These are phyloP conservation scores for Ganoderma sinense DNA, from an alignment of 1,284 basidiomycete genomes.

Conservation along the genomic window DNA sequence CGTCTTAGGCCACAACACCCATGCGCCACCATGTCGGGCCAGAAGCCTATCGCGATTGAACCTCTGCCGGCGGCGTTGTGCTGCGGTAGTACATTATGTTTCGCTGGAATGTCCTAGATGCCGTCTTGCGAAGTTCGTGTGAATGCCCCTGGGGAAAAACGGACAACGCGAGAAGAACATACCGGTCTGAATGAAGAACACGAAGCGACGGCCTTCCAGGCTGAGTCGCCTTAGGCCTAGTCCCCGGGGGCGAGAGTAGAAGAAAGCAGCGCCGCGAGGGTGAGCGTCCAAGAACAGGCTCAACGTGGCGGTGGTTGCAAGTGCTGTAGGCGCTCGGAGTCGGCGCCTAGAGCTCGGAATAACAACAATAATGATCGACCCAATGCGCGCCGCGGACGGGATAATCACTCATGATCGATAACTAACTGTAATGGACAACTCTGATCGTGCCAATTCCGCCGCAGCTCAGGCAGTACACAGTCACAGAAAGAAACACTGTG, in stretches of 20 bases:
- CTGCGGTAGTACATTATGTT: neutral
- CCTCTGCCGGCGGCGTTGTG: neutral
- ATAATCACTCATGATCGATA: neutral
- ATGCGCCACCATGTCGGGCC: neutral
- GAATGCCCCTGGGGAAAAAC: neutral
- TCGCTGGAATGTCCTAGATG: neutral
- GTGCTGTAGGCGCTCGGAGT: neutral
- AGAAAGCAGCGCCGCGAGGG: neutral
- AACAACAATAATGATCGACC: neutral
- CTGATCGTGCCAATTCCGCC: neutral
- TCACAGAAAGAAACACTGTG: neutral
- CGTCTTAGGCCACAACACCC: neutral
- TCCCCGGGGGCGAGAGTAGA: neutral
- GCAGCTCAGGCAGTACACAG: neutral
- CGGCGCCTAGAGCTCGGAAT: neutral
- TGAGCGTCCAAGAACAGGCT: neutral
- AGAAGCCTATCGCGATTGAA: neutral
- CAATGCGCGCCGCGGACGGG: neutral
- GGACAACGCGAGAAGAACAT: neutral
- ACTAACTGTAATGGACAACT: no score
- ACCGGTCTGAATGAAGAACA: neutral
- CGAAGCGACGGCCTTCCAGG: no score
- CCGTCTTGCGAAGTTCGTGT: constrained; percentile 1
- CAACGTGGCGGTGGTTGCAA: neutral
- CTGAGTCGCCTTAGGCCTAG: neutral